Percentiles rank a stretch among this genome's conserved stretches.
Evolutionary conservation across 2,329 filamentous ascomycete genomes (phyloP).

Genomic region (Fusarium virguliforme): DNA sequence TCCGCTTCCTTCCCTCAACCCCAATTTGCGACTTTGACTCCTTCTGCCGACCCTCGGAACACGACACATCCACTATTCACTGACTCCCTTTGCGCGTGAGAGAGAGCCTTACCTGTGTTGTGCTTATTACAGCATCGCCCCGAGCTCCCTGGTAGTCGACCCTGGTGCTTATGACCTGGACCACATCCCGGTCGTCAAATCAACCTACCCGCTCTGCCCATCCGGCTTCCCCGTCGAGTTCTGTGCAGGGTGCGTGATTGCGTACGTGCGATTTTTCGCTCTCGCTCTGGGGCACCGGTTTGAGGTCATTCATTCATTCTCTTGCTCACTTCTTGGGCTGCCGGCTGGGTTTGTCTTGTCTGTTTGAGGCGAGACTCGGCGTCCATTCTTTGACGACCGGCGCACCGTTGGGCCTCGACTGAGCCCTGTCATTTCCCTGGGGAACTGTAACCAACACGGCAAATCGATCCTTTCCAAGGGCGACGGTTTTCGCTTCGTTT

Average conservation of each 20-base stretch:
- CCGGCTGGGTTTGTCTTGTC: conserved; percentile 48
- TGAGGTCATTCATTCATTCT: conserved; percentile 22
- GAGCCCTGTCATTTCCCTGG: conserved; percentile 37
- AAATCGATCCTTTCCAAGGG: conserved; percentile 28
- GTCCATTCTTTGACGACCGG: conserved; percentile 37
- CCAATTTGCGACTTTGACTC: conserved; percentile 32
- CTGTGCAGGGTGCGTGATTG: conserved; percentile 45
- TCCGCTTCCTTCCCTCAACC: conserved; percentile 7
- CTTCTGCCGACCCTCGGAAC: conserved; percentile 32
- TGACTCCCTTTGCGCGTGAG: conserved; percentile 32
- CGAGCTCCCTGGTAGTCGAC: conserved; percentile 42
- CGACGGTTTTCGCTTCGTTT: conserved; percentile 36
- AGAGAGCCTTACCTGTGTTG: conserved; percentile 24
- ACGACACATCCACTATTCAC: not conserved
- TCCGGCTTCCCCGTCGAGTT: conserved; percentile 50
- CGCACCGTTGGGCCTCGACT: conserved; percentile 37
- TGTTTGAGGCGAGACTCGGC: conserved; percentile 44
- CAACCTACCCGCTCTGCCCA: conserved; percentile 45
- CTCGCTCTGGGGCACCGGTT: conserved; percentile 35
- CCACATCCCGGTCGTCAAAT: conserved; percentile 41
- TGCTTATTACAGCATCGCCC: conserved; percentile 42
- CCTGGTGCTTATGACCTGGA: conserved; percentile 36
- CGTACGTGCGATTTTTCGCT: conserved; percentile 47
- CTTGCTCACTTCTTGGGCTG: conserved; percentile 35
- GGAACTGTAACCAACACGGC: conserved; percentile 37